Percentiles rank a stretch among this genome's conserved stretches.
phyloP scores from a whole-genome alignment of 2,329 filamentous ascomycete species.

The Colletotrichum siamense region DNA sequence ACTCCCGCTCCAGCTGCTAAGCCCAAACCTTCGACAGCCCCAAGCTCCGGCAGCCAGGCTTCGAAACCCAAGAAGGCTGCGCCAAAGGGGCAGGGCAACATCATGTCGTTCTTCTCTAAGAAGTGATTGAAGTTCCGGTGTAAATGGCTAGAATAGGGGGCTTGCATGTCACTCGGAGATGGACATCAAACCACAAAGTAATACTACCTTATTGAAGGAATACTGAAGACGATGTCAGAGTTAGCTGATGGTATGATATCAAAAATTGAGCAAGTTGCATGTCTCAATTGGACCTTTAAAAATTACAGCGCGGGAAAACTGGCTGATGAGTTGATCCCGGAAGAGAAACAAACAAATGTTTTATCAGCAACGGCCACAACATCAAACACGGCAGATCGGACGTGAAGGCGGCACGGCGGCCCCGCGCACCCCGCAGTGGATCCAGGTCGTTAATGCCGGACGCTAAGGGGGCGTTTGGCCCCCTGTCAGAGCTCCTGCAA shows the following conservation, averaged over 20 bases:
- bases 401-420: neutral
- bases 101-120: constrained; percentile 92
- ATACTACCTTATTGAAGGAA: neutral
- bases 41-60: constrained; percentile 49
- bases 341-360: neutral
- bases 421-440: constrained; percentile 16
- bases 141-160: neutral
- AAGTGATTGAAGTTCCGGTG: constrained; percentile 53
- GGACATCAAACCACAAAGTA: neutral
- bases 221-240: neutral
- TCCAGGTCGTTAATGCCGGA: neutral
- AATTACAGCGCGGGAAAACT: neutral
- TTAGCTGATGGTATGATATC: neutral
- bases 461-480: neutral
- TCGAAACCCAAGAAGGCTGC: constrained; percentile 60
- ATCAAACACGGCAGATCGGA: neutral
- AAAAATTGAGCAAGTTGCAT: neutral
- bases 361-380: neutral
- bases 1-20: constrained; percentile 48
- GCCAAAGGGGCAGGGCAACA: constrained; percentile 76
- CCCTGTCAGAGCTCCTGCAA: constrained; percentile 20
- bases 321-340: neutral
- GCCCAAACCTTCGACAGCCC: constrained; percentile 50
- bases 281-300: neutral
- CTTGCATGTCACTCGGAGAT: neutral